Percentiles rank a stretch among this genome's conserved stretches.
These are phyloP conservation scores for Coccomyxa sp. DNA, from an alignment of 139 green algal genomes.

Conservation along the genomic window DNA sequence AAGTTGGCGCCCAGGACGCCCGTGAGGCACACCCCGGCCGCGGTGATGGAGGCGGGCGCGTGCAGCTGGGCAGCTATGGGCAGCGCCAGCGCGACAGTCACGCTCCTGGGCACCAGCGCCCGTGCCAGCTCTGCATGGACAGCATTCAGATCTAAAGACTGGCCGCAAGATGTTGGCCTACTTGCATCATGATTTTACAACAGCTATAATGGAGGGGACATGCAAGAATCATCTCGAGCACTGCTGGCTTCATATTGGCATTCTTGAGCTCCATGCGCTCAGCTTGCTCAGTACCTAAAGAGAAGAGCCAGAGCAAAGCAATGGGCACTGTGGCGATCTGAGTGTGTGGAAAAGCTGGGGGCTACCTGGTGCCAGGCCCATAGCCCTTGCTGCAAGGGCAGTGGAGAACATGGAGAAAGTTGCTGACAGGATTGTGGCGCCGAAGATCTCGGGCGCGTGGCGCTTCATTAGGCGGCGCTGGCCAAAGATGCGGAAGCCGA, in stretches of 20 bases:
- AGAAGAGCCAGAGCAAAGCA: too few relatives aligned
- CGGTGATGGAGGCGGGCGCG: conserved; percentile 67
- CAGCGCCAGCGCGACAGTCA: conserved; percentile 85
- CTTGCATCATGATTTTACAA: too few relatives aligned
- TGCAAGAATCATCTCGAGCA: too few relatives aligned
- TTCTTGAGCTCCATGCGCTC: too few relatives aligned
- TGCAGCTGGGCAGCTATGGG: conserved; percentile 69
- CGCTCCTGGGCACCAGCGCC: conserved; percentile 68
- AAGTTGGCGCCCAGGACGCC: conserved; percentile 75
- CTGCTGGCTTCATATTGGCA: too few relatives aligned
- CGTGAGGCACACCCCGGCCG: conserved; percentile 76
- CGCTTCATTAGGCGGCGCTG: conserved; percentile 72
- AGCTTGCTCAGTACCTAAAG: too few relatives aligned
- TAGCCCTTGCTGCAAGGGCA: conserved; percentile 45
- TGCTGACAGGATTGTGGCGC: conserved; percentile 51
- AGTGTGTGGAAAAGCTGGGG: too few relatives aligned
- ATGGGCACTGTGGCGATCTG: too few relatives aligned
- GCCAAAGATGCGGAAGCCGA: conserved; percentile 73
- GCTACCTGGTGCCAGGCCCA: conserved; percentile 49
- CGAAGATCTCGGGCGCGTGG: conserved; percentile 82
- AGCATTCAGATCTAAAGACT: too few relatives aligned
- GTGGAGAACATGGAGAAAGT: conserved; percentile 77
- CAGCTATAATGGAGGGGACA: too few relatives aligned
- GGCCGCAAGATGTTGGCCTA: too few relatives aligned
- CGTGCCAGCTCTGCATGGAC: conserved; percentile 42